Evolutionary conservation across 192 early-diverging fungal genomes (phyloP), one percentile per base, ranked within the genome.

Genomic region (Funneliformis mosseae): DNA sequence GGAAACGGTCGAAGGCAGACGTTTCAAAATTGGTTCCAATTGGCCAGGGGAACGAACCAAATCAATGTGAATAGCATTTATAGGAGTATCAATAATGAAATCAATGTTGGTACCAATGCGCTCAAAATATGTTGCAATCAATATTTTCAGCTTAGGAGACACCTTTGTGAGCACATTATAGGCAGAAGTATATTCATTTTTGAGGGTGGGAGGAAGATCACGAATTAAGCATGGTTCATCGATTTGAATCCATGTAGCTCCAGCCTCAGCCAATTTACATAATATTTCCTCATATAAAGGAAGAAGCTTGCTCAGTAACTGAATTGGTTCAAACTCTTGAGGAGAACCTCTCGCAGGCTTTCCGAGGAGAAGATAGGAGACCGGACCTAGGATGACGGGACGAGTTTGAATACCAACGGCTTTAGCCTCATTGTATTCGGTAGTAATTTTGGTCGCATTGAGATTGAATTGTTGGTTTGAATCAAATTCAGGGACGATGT

Each of bases 101-200:
- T 83, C 83, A 73, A 95, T 80, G 87, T 97, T 97, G 86, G 85
- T 81, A 12, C 87, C 92, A 63, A 95, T 88, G 67, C 91, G 89
- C 75, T 93, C 97, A 91, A 98, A 99, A 94, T 98, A 99, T 83
- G 94, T 96, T 75, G 97, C 92, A 70, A 99, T 83, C 61, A 96
- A 87, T 84, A 94, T 81, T 84, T 94, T 93, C 82, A 95, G 46
- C 61, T 82, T 79, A 27, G 87, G 74, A 25, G 87, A 85, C 60
- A 84, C 87, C 10, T 86, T 79, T 21, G 85, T 80, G 76, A 97
- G 84, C 42, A 76, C 78, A 64, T 87, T 84, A 88, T 95, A 97
- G 41, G 92, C 94, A 68, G 83, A 81, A 23, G 78, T 81, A 84
- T 85, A 96, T 48, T 86, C 88, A 61, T 84, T 79, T 74, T 89